phyloP scores from a whole-genome alignment of 495 filamentous ascomycete species.

The Viridothelium virens region DNA sequence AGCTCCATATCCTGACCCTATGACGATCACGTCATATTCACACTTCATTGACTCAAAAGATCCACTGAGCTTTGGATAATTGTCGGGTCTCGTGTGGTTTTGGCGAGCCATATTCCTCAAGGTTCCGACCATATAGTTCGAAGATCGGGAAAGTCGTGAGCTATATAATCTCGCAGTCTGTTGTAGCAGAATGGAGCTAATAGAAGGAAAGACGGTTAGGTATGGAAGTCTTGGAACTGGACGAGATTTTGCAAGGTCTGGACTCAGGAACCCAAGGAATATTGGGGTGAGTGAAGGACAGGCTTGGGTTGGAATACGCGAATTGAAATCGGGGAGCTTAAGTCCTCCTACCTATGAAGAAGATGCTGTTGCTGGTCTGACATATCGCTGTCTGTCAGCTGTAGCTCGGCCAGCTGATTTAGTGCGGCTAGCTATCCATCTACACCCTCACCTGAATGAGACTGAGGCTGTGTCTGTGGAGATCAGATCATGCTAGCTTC shows the following conservation, averaged over 20 bases:
- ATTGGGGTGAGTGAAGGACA: neutral
- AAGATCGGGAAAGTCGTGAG: neutral
- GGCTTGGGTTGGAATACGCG: neutral
- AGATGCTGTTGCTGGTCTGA: neutral
- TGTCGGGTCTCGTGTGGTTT: constrained; percentile 4
- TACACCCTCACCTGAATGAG: no score
- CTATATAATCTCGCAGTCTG: neutral
- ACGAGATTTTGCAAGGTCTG: neutral
- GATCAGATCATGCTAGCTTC: no score
- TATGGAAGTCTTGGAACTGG: neutral
- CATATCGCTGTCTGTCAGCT: neutral
- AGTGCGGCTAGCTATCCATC: no score
- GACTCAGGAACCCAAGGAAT: neutral
- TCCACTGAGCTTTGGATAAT: constrained; percentile 8
- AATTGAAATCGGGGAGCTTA: neutral
- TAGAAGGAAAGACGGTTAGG: neutral
- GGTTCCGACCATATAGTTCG: neutral
- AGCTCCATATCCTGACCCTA: constrained; percentile 3
- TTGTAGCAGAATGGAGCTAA: neutral
- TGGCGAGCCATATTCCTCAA: neutral
- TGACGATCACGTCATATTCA: constrained; percentile 1
- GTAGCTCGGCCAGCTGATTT: no score
- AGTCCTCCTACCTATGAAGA: neutral
- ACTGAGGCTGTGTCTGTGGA: no score
- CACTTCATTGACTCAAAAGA: constrained; percentile 1